A percentile compares a stretch with the other conserved stretches of the same genome.
These are phyloP conservation scores for Penicillium sp. DNA, from an alignment of 2,329 filamentous ascomycete genomes.

Conservation along the genomic window DNA sequence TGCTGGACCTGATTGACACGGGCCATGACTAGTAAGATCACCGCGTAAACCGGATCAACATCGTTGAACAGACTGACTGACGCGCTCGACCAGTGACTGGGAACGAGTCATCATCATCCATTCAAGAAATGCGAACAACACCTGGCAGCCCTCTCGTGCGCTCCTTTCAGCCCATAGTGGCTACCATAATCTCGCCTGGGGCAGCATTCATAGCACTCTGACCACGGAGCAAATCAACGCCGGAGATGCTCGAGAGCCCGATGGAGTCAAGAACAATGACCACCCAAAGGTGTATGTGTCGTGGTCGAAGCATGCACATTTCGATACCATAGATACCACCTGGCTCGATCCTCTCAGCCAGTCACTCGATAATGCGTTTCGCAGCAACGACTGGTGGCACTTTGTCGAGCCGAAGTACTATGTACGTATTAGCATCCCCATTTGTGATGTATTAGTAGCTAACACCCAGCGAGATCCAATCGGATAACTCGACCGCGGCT, in stretches of 20 bases:
- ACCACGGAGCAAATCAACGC: conserved; percentile 25
- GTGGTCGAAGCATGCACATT: conserved; percentile 51
- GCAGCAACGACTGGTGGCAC: conserved; percentile 41
- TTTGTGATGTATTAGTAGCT: too few relatives aligned
- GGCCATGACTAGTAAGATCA: too few relatives aligned
- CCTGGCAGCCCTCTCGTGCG: conserved; percentile 32
- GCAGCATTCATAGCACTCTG: conserved; percentile 35
- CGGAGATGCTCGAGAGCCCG: conserved; percentile 25
- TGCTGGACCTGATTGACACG: too few relatives aligned
- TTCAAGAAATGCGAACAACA: conserved; percentile 20
- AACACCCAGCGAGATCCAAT: too few relatives aligned
- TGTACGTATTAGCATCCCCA: too few relatives aligned
- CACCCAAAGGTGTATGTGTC: conserved; percentile 41
- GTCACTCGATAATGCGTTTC: conserved; percentile 34
- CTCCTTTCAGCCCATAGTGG: conserved; percentile 38
- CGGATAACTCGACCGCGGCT: too few relatives aligned
- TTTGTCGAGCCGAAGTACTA: conserved; percentile 26
- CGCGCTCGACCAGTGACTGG: conserved; percentile 42
- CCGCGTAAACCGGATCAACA: too few relatives aligned
- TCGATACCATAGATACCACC: conserved; percentile 49
- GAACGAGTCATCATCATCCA: conserved; percentile 40
- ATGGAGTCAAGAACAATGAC: conserved; percentile 35
- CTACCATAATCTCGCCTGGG: conserved; percentile 28
- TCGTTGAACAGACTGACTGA: too few relatives aligned
- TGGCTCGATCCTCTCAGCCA: conserved; percentile 29